Percentiles rank a stretch among this genome's conserved stretches.
phyloP scores from a whole-genome alignment of 78 protist genomes.

The Paratrimastix pyriformis region DNA sequence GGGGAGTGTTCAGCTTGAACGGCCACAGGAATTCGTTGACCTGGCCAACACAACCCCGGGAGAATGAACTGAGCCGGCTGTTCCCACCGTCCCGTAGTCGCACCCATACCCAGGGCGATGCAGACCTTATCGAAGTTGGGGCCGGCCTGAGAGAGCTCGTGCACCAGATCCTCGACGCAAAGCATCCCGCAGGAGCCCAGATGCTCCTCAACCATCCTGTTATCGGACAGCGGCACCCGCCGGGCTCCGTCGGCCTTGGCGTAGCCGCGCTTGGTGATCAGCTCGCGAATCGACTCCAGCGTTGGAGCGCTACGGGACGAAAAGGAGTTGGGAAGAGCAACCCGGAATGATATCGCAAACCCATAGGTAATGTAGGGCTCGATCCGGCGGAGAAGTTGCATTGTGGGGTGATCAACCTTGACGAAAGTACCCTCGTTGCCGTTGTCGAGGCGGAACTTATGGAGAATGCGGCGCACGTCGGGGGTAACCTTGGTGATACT shows the following conservation, averaged over 20 bases:
- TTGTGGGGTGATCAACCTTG: too few species aligned
- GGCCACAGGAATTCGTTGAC: not conserved
- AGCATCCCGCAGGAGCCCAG: not conserved
- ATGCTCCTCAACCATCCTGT: not conserved
- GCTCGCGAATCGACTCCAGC: not conserved
- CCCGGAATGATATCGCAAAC: too few species aligned
- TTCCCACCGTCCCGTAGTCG: too few species aligned
- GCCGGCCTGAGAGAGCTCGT: not conserved
- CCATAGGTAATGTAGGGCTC: too few species aligned
- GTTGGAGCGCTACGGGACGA: not conserved
- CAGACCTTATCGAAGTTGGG: not conserved
- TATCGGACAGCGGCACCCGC: not conserved
- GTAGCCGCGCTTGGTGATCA: not conserved
- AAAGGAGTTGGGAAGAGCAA: too few species aligned
- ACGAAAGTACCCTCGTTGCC: too few species aligned
- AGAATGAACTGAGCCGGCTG: too few species aligned
- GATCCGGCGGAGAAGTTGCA: too few species aligned
- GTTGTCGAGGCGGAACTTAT: too few species aligned
- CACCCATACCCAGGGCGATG: not conserved
- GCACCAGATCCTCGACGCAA: conserved; percentile 15
- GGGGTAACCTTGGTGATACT: too few species aligned
- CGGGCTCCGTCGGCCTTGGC: not conserved
- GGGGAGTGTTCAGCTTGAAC: not conserved
- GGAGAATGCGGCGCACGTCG: too few species aligned
- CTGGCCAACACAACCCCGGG: too few species aligned